Evolutionary conservation across 2,329 filamentous ascomycete species (phyloP).

Genomic region (Eutypella sp.): DNA sequence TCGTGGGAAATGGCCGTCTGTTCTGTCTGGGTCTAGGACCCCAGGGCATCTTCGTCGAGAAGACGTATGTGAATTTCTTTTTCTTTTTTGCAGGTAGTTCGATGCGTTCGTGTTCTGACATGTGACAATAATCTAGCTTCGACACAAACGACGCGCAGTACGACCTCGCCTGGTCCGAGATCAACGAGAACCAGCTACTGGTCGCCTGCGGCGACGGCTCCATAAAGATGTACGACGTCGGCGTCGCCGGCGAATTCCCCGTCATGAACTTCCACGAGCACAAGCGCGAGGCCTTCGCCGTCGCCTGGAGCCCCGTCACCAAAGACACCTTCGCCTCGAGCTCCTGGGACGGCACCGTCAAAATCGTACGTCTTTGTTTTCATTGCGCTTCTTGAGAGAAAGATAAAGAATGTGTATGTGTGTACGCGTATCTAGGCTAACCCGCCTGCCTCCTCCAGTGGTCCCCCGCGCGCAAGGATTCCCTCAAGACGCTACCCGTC

Average conservation of each 20-base stretch:
- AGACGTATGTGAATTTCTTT: slow-evolving; percentile 53
- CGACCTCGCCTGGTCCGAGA: slow-evolving; percentile 91
- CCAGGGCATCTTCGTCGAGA: slow-evolving; percentile 77
- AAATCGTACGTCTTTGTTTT: slow-evolving; percentile 54
- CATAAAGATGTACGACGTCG: slow-evolving; percentile 88
- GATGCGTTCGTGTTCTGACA: too few relatives aligned
- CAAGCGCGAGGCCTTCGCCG: slow-evolving; percentile 85
- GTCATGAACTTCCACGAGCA: slow-evolving; percentile 92
- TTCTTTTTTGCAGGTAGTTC: too few relatives aligned
- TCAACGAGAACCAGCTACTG: slow-evolving; percentile 90
- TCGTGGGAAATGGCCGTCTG: slow-evolving; percentile 90
- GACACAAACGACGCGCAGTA: slow-evolving; percentile 97
- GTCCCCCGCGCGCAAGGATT: slow-evolving; percentile 72
- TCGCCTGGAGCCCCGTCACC: slow-evolving; percentile 84
- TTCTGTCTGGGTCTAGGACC: slow-evolving; percentile 80
- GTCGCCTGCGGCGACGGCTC: slow-evolving; percentile 89
- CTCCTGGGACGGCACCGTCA: slow-evolving; percentile 95
- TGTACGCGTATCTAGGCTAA: too few relatives aligned
- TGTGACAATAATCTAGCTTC: too few relatives aligned
- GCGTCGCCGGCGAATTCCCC: slow-evolving; percentile 69
- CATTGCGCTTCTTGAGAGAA: background rate
- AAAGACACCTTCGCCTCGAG: slow-evolving; percentile 89
- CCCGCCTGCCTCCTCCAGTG: slow-evolving; percentile 46
- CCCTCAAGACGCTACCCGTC: slow-evolving; percentile 80
- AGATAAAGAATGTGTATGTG: too few relatives aligned